These are phyloP conservation scores for Phytophthora podocarpi DNA, from an alignment of 352 stramenopile species.

Conservation along the genomic window DNA sequence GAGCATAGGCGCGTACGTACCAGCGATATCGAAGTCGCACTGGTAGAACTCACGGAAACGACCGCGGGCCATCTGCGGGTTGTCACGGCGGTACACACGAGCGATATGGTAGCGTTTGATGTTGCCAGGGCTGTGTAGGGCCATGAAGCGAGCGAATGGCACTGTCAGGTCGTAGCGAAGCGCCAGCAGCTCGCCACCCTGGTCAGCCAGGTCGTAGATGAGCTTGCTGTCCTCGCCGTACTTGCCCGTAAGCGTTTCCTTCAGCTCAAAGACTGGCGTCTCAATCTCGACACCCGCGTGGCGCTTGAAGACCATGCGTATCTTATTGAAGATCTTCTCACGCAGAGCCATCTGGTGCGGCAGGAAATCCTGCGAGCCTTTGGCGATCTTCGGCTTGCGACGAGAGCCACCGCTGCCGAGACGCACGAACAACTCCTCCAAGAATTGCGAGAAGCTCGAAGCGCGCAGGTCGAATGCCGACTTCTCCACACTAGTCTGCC, in stretches of 20 bases:
- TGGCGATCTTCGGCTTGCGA: slow-evolving; percentile 89
- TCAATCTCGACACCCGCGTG: slow-evolving; percentile 98
- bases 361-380: slow-evolving; percentile 96
- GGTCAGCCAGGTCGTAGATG: slow-evolving; percentile 99
- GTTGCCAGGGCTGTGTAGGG: slow-evolving; percentile 96
- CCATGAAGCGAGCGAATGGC: slow-evolving; percentile 98
- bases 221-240: slow-evolving; percentile 99
- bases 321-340: slow-evolving; percentile 97
- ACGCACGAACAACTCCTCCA: slow-evolving; percentile 72
- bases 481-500: slow-evolving; percentile 36
- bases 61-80: slow-evolving; percentile 93
- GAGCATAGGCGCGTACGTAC: slow-evolving; percentile 95
- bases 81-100: slow-evolving; percentile 96
- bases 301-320: slow-evolving; percentile 97
- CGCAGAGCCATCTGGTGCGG: slow-evolving; percentile 97
- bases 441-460: slow-evolving; percentile 42
- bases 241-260: slow-evolving; percentile 98
- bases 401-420: slow-evolving; percentile 73
- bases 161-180: slow-evolving; percentile 98
- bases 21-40: slow-evolving; percentile 99
- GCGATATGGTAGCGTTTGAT: slow-evolving; percentile 99
- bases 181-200: slow-evolving; percentile 95
- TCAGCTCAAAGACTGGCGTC: slow-evolving; percentile 98
- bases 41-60: slow-evolving; percentile 99
- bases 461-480: slow-evolving; percentile 68